Evolutionary conservation across 139 green algal species (phyloP).

Genomic region (Haematococcus lacustris): DNA sequence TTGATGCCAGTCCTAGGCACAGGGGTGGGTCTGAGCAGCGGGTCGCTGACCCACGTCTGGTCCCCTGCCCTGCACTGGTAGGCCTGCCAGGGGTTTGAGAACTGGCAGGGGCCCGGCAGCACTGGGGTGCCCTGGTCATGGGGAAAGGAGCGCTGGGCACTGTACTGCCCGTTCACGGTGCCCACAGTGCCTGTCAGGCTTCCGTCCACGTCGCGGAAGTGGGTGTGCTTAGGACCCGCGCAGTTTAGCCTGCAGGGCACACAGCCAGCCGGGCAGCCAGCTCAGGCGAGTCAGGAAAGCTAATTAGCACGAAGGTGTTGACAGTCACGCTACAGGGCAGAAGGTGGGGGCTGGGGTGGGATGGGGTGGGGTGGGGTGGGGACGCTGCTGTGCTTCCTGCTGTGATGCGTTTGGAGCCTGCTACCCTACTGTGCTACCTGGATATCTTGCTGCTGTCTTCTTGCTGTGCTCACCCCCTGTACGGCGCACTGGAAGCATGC

Average conservation of each 20-base stretch:
- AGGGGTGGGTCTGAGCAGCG: slow-evolving; percentile 3
- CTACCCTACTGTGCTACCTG: too few species aligned
- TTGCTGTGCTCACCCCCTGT: too few species aligned
- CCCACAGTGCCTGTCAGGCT: background rate
- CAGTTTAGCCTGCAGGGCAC: slow-evolving; percentile 46
- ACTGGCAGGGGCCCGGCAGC: slow-evolving; percentile 23
- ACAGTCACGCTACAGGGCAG: too few species aligned
- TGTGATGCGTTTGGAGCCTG: too few species aligned
- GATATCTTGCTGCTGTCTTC: too few species aligned
- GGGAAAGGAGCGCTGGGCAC: background rate
- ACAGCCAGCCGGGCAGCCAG: slow-evolving; percentile 24
- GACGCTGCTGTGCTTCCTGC: too few species aligned
- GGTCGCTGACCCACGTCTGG: background rate
- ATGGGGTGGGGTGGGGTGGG: too few species aligned
- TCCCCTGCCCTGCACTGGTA: slow-evolving; percentile 14
- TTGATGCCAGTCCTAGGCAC: slow-evolving; percentile 24
- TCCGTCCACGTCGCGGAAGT: slow-evolving; percentile 41
- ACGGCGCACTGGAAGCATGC: too few species aligned
- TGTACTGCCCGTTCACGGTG: background rate
- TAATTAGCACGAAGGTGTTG: too few species aligned
- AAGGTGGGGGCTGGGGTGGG: too few species aligned
- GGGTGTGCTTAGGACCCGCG: slow-evolving; percentile 29
- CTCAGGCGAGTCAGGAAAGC: too few species aligned
- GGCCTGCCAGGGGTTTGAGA: background rate
- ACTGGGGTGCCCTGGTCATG: slow-evolving; percentile 21